Conservation (phyloP, 768 basidiomycete genomes). For the Agrocybe pediades region DNA sequence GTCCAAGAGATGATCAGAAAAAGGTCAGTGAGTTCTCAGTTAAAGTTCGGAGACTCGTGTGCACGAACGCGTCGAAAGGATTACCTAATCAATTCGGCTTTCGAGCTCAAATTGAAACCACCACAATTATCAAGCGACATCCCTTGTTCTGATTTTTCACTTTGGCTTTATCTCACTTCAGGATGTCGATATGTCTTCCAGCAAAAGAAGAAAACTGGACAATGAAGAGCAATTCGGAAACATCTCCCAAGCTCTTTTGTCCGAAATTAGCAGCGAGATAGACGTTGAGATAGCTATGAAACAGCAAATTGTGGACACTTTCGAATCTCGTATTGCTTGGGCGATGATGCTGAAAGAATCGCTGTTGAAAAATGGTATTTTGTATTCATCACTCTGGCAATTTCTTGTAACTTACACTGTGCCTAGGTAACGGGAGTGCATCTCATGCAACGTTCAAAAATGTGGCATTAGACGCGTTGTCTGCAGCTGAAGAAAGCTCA, state of each 20-base stretch:
- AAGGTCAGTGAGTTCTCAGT: too few species aligned
- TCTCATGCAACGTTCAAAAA: constrained; percentile 33
- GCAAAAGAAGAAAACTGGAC: constrained; percentile 10
- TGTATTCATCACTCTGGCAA: not conserved
- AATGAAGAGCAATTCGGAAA: not conserved
- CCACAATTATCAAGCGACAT: too few species aligned
- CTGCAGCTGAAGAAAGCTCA: constrained; percentile 40
- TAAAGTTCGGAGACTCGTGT: too few species aligned
- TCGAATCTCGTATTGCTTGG: constrained; percentile 51
- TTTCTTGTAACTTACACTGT: not conserved
- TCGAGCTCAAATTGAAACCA: too few species aligned
- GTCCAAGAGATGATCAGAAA: too few species aligned
- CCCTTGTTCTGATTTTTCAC: too few species aligned
- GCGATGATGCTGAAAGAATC: constrained; percentile 43
- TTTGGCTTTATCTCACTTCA: not conserved
- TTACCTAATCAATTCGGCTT: too few species aligned
- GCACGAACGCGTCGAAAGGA: too few species aligned
- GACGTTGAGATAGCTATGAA: constrained; percentile 49
- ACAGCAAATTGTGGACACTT: constrained; percentile 38
- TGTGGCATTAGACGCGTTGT: constrained; percentile 43
- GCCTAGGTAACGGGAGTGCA: constrained; percentile 13
- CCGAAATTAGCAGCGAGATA: constrained; percentile 37
- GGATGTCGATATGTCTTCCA: constrained; percentile 10
- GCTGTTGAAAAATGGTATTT: constrained; percentile 29
- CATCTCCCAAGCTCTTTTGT: constrained; percentile 10